These are phyloP conservation scores for Phialophora chinensis DNA, from an alignment of 2,329 filamentous ascomycete genomes.

Conservation along the genomic window DNA sequence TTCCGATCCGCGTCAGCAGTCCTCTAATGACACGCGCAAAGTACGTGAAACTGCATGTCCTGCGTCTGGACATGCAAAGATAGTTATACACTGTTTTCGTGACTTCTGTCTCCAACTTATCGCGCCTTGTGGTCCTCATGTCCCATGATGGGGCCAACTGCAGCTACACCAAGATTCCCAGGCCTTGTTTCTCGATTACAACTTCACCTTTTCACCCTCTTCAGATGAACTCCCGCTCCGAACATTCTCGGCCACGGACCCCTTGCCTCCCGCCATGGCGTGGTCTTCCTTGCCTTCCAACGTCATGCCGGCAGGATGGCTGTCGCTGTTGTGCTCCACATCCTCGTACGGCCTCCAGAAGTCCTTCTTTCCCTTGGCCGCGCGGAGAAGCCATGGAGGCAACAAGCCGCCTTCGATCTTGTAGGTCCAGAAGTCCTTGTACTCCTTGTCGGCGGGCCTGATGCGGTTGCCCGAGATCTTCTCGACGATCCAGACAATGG, in stretches of 20 bases:
- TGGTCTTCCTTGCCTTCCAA: constrained; percentile 23
- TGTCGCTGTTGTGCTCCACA: constrained; percentile 34
- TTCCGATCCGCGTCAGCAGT: no score
- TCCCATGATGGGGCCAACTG: no score
- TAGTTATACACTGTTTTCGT: background rate
- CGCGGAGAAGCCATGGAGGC: constrained; percentile 73
- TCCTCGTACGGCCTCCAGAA: constrained; percentile 66
- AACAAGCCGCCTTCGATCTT: constrained; percentile 75
- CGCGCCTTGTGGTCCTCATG: no score
- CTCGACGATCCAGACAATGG: constrained; percentile 71
- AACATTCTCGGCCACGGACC: constrained; percentile 5
- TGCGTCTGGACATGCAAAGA: background rate
- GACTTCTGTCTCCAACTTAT: background rate
- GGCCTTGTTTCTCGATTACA: background rate
- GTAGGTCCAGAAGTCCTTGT: constrained; percentile 82
- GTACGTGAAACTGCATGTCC: background rate
- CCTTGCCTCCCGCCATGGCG: background rate
- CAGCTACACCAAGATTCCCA: background rate
- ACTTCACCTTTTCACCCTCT: constrained; percentile 30
- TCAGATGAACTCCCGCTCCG: constrained; percentile 18
- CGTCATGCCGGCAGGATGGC: constrained; percentile 10
- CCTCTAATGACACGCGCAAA: background rate
- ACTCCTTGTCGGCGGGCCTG: constrained; percentile 73
- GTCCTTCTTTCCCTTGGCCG: constrained; percentile 70
- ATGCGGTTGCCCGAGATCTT: constrained; percentile 71